phyloP scores from a whole-genome alignment of 2,329 filamentous ascomycete species.

The Fusarium sp. region DNA sequence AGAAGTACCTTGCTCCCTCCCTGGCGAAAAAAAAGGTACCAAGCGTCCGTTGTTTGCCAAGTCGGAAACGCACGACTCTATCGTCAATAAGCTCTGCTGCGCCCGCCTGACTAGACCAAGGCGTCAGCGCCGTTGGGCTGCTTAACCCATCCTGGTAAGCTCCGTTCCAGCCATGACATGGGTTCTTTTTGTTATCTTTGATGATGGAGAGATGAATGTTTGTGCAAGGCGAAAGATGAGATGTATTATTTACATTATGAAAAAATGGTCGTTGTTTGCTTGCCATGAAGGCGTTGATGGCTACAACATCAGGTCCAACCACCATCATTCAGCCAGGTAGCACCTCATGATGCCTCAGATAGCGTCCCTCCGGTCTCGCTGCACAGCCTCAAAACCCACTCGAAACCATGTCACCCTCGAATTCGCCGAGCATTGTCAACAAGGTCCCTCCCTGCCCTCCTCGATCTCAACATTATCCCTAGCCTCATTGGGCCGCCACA shows the following conservation, averaged over 20 bases:
- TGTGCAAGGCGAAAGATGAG: neutral
- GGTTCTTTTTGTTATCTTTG: neutral
- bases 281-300: neutral
- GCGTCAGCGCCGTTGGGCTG: slow-evolving; percentile 3
- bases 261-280: neutral
- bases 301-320: neutral
- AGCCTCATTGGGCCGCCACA: neutral
- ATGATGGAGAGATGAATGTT: neutral
- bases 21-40: neutral
- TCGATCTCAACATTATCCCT: neutral
- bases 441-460: neutral
- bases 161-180: slow-evolving; percentile 7
- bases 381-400: slow-evolving; percentile 1
- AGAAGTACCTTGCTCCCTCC: neutral
- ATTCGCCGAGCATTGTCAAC: neutral
- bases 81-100: slow-evolving; percentile 44
- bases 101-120: slow-evolving; percentile 32
- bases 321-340: neutral
- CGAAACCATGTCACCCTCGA: neutral
- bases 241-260: neutral
- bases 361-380: neutral
- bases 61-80: slow-evolving; percentile 40
- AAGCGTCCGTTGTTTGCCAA: slow-evolving; percentile 28
- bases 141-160: slow-evolving; percentile 7
- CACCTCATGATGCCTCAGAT: neutral